A percentile compares a stretch with the other conserved stretches of the same genome.
phyloP scores from a whole-genome alignment of 2,329 filamentous ascomycete species.

The Alternaria angustiovoidea region DNA sequence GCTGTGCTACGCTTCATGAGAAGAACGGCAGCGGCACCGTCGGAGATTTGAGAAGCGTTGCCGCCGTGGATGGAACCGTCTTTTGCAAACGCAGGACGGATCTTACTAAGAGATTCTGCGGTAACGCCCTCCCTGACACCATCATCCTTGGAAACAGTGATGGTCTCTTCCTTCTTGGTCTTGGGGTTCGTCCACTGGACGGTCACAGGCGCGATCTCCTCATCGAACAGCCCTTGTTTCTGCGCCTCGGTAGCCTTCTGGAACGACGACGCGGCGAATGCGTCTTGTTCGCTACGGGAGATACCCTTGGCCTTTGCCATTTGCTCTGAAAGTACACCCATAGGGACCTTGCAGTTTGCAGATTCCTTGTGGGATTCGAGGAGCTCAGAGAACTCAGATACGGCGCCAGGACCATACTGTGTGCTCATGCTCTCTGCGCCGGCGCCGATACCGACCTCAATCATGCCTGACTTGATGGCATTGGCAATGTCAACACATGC shows the following conservation, averaged over 20 bases:
- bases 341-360: conserved; percentile 96
- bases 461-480: conserved; percentile 89
- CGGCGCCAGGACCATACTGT: conserved; percentile 89
- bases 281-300: conserved; percentile 77
- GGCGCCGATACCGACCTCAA: conserved; percentile 91
- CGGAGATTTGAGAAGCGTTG: conserved; percentile 91
- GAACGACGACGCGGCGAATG: conserved; percentile 93
- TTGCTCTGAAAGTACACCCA: conserved; percentile 91
- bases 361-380: conserved; percentile 82
- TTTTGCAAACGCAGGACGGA: conserved; percentile 87
- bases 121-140: conserved; percentile 88
- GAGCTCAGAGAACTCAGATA: conserved; percentile 90
- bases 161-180: conserved; percentile 81
- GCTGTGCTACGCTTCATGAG: conserved; percentile 95
- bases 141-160: conserved; percentile 86
- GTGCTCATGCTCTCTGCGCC: conserved; percentile 96
- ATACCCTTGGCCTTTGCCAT: conserved; percentile 90
- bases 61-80: conserved; percentile 94
- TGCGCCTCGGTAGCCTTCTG: conserved; percentile 89
- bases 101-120: conserved; percentile 86
- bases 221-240: conserved; percentile 85
- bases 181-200: conserved; percentile 92
- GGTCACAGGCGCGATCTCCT: conserved; percentile 87
- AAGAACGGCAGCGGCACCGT: conserved; percentile 93
- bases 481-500: conserved; percentile 95